Evolutionary conservation across 202 grass and related monocot genomes (phyloP).

Genomic region (Thinopyrum obtusiflorum): DNA sequence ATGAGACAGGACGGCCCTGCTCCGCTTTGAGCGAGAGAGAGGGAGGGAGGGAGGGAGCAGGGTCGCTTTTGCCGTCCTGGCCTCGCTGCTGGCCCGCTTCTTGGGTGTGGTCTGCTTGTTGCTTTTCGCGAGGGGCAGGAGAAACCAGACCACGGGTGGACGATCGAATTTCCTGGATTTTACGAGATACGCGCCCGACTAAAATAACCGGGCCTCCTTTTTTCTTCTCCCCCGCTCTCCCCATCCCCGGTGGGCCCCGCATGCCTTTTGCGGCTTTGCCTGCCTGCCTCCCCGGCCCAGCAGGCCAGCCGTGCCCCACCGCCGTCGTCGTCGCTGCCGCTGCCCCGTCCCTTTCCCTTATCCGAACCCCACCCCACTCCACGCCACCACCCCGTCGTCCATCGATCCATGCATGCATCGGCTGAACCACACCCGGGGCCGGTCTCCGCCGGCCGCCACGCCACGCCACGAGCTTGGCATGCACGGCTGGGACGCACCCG

Average conservation of each 20-base stretch:
- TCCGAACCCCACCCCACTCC: conserved; percentile 25
- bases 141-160: not conserved
- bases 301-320: not conserved
- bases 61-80: not conserved
- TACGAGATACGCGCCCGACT: conserved; percentile 61
- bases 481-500: not conserved
- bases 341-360: conserved; percentile 39
- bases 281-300: not conserved
- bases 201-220: conserved; percentile 34
- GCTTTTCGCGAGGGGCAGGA: conserved; percentile 33
- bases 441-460: not conserved
- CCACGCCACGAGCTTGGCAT: not conserved
- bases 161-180: conserved; percentile 87
- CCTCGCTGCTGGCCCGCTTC: not conserved
- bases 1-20: not conserved
- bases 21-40: conserved; percentile 9
- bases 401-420: no score
- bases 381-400: not conserved
- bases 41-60: not conserved
- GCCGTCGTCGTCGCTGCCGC: not conserved
- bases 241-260: not conserved
- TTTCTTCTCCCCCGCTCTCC: not conserved
- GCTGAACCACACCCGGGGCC: not conserved
- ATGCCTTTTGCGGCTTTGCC: conserved; percentile 8
- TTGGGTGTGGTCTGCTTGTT: conserved; percentile 9